Conservation (phyloP, 1,284 basidiomycete species). For the Polyporus tsugae region DNA sequence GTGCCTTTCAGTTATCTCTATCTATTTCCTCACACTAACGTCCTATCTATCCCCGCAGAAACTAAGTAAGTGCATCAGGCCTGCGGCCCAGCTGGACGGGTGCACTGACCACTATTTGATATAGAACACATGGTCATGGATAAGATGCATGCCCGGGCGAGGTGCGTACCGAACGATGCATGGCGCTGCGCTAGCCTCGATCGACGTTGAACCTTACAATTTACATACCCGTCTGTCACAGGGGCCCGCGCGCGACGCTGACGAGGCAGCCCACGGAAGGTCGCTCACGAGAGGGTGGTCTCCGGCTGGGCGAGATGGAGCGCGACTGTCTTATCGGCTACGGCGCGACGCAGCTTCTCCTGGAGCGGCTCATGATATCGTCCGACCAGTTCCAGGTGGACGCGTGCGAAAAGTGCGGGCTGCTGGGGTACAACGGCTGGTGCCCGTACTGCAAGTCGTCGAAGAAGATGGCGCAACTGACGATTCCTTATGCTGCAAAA, state of each 20-base stretch:
- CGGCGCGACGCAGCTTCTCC: conserved; percentile 93
- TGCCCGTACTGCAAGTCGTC: conserved; percentile 96
- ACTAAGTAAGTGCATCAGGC: conserved; percentile 66
- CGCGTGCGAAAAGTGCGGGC: conserved; percentile 93
- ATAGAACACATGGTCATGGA: conserved; percentile 98
- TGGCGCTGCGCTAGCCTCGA: conserved; percentile 1
- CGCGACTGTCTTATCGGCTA: conserved; percentile 97
- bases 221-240: conserved; percentile 41
- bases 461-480: conserved; percentile 95
- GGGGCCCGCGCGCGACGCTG: conserved; percentile 94
- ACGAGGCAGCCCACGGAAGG: conserved; percentile 99
- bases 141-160: conserved; percentile 99
- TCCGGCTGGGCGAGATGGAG: conserved; percentile 99
- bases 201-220: conserved; percentile 9
- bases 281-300: conserved; percentile 95
- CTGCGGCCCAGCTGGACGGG: conserved; percentile 18
- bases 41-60: conserved; percentile 56
- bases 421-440: conserved; percentile 98
- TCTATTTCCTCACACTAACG: conserved; percentile 15
- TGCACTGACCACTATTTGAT: conserved; percentile 35
- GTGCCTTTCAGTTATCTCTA: conserved; percentile 32
- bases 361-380: conserved; percentile 98
- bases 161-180: conserved; percentile 54
- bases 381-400: conserved; percentile 98
- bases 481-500: conserved; percentile 99